Conservation (phyloP, 371 early-diverging fungal species). For the Apophysomyces elegans region DNA sequence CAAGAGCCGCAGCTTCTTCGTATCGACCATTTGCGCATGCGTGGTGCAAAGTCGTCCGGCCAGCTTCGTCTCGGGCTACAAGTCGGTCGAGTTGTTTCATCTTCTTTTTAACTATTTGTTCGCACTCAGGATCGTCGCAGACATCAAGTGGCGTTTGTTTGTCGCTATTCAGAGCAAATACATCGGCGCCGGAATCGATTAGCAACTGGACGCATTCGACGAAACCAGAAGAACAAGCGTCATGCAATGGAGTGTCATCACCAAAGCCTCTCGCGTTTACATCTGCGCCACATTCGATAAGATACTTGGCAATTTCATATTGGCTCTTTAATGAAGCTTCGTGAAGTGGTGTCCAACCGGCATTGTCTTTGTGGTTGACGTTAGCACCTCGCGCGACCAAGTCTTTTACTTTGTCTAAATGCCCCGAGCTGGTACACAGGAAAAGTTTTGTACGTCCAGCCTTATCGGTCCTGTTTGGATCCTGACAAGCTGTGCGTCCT, state of each 20-base stretch:
- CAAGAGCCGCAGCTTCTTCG: constrained; percentile 25
- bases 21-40: constrained; percentile 32
- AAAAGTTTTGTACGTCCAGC: constrained; percentile 64
- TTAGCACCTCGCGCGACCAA: constrained; percentile 55
- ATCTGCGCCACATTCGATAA: constrained; percentile 61
- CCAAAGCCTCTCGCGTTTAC: constrained; percentile 67
- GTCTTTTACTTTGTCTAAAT: constrained; percentile 48
- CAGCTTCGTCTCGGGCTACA: constrained; percentile 30
- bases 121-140: constrained; percentile 43
- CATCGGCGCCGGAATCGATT: constrained; percentile 64
- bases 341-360: constrained; percentile 72
- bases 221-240: constrained; percentile 75
- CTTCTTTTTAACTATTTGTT: constrained; percentile 25
- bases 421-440: constrained; percentile 54
- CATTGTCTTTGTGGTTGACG: constrained; percentile 65
- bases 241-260: constrained; percentile 80
- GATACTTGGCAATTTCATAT: constrained; percentile 55
- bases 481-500: constrained; percentile 28
- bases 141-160: constrained; percentile 61
- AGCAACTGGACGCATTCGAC: constrained; percentile 62
- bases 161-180: constrained; percentile 59
- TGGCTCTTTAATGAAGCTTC: constrained; percentile 71
- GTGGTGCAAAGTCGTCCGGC: constrained; percentile 37
- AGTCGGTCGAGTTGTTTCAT: constrained; percentile 44
- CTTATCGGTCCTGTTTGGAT: constrained; percentile 62